Conservation (phyloP, 1,284 basidiomycete genomes). For the Termitomyces sp. region DNA sequence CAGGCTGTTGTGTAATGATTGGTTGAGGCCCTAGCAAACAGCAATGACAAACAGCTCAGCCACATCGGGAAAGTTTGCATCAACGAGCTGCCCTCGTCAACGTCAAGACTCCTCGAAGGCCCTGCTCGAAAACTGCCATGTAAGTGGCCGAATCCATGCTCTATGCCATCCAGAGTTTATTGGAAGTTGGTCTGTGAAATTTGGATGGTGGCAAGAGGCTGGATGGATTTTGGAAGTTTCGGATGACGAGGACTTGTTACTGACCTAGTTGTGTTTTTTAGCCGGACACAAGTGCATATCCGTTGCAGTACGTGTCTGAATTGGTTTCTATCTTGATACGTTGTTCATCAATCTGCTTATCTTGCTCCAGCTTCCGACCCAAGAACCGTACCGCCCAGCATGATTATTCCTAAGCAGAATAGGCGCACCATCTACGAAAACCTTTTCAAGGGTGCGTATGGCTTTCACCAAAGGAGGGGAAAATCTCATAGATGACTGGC, state of each 20-base stretch:
- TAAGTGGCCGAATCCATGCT: slow-evolving; percentile 28
- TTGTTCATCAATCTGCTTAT: background rate
- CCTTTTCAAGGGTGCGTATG: slow-evolving; percentile 89
- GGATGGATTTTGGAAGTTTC: slow-evolving; percentile 29
- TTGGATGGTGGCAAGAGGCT: slow-evolving; percentile 27
- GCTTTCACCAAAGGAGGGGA: background rate
- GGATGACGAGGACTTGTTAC: slow-evolving; percentile 30
- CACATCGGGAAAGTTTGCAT: slow-evolving; percentile 20
- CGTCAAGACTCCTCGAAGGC: slow-evolving; percentile 32
- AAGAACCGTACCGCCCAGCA: slow-evolving; percentile 51
- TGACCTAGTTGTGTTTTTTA: slow-evolving; percentile 20
- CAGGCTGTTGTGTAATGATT: background rate
- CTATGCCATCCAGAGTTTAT: slow-evolving; percentile 14
- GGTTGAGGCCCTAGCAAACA: slow-evolving; percentile 12
- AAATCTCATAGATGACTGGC: background rate
- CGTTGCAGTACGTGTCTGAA: slow-evolving; percentile 34
- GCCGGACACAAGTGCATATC: slow-evolving; percentile 34
- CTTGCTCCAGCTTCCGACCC: slow-evolving; percentile 34
- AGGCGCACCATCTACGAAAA: slow-evolving; percentile 89
- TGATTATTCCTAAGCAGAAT: slow-evolving; percentile 86
- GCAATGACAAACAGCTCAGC: slow-evolving; percentile 22
- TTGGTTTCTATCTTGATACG: background rate
- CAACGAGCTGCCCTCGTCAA: slow-evolving; percentile 29
- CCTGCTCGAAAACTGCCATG: slow-evolving; percentile 32
- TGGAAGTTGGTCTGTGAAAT: slow-evolving; percentile 20